Evolutionary conservation across 208 protist genomes (phyloP), one percentile per base, ranked within the genome.

Genomic region (Angomonas desouzai): DNA sequence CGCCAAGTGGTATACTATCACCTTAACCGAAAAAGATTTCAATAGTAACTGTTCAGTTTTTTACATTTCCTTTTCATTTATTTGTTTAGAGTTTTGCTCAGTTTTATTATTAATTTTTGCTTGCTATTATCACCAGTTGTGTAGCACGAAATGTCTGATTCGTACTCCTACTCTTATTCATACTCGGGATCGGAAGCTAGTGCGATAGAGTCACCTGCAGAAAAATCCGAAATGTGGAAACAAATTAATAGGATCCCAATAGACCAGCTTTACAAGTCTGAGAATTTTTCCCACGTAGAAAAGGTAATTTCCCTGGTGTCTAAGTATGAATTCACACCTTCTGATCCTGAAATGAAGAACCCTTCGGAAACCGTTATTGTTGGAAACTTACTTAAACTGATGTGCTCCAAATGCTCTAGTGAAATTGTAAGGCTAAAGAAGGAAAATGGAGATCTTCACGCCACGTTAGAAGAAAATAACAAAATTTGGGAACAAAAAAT

Each of bases 211-310:
- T 53, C 49, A 9, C 58, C 57, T 48, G 53, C 62, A 11, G 66
- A 69, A 3, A 25, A 48, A 2, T 64, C 49, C n/a, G 55, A 63
- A 18, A 89, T 89, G 83, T 89, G 83, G 83, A 30, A 67, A 43
- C 83, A 89, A 61, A 85, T 89, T 25, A 68, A 62, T 29, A 69
- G 83, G 1, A 90, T 96, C 62, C 89, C 89, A 0, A 76, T 93
- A 66, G 71, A 84, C 59, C 78, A 90, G 34, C 68, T 90, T 53
- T 67, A 88, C 33, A 76, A 76, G 27, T 75, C 74, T 16, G 47
- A 64, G 16, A 61, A 84, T 18, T 82, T 81, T 68, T 59, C 75
- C 7, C 83, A 83, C 62, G 70, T 92, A 27, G 67, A 81, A 23
- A 83, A 86, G 51, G 85, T 87, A 22, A 75, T 89, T 68, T 66